A percentile compares a stretch with the other conserved stretches of the same genome.
Evolutionary conservation across 148 eudicot species (phyloP).

Genomic region (Rhododendron kiyosumense): DNA sequence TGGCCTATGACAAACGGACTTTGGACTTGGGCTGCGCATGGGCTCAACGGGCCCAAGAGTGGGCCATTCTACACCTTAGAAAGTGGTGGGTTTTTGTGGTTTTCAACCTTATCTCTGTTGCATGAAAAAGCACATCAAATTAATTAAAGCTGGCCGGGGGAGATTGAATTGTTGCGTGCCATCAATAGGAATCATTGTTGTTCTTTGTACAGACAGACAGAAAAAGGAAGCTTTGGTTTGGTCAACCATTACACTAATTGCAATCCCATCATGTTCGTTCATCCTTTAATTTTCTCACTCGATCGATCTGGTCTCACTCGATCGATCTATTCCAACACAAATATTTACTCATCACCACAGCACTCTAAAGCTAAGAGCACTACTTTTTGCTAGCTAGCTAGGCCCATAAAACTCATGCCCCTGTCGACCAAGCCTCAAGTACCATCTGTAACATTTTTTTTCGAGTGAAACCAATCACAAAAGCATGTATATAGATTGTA

Average conservation of each 20-base stretch:
- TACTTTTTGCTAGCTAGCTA: background rate
- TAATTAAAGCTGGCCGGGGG: background rate
- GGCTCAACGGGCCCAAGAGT: no score
- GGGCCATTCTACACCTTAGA: background rate
- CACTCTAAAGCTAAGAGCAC: background rate
- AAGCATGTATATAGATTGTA: background rate
- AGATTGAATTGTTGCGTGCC: constrained; percentile 29
- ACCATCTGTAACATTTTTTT: constrained; percentile 1
- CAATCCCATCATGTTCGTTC: background rate
- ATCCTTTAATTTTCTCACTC: background rate
- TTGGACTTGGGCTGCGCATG: background rate
- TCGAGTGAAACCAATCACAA: background rate
- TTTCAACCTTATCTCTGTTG: constrained; percentile 8
- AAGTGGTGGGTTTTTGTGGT: background rate
- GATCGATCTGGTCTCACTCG: background rate
- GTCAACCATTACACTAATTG: constrained; percentile 30
- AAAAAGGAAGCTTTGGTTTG: constrained; percentile 12
- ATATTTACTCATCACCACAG: constrained; percentile 11
- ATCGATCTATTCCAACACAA: background rate
- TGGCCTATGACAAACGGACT: background rate
- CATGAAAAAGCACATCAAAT: constrained; percentile 15
- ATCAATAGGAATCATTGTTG: constrained; percentile 30
- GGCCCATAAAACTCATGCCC: background rate
- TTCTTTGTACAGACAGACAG: background rate
- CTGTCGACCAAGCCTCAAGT: background rate